Evolutionary conservation across 1,139 yeast genomes (phyloP).

Genomic region (Magnusiomyces tetraspermus): DNA sequence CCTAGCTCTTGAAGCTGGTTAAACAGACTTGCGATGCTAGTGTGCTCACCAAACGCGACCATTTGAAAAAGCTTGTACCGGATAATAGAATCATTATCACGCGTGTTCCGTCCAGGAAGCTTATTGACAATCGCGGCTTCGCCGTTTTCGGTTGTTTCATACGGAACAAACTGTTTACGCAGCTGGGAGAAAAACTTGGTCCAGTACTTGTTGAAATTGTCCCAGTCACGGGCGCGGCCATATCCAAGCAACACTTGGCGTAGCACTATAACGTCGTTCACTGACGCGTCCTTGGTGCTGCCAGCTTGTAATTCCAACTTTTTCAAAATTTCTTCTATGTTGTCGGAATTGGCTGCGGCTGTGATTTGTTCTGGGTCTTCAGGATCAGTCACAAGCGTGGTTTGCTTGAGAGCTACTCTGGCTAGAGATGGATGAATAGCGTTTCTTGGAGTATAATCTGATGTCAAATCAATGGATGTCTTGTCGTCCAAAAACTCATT

Average conservation of each 20-base stretch:
- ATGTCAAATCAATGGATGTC: conserved; percentile 21
- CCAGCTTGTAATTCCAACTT: conserved; percentile 5
- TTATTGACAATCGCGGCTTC: not conserved
- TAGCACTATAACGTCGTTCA: conserved; percentile 4
- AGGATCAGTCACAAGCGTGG: no score
- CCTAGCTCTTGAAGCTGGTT: conserved; percentile 6
- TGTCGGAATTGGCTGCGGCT: not conserved
- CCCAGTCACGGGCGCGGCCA: conserved; percentile 12
- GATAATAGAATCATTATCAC: conserved; percentile 9
- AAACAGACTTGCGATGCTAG: conserved; percentile 4
- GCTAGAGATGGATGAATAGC: conserved; percentile 21
- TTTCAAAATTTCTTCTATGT: not conserved
- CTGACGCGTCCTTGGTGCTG: conserved; percentile 1
- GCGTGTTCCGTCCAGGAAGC: conserved; percentile 5
- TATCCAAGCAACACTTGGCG: conserved; percentile 8
- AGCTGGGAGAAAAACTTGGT: conserved; percentile 3
- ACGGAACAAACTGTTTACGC: conserved; percentile 8
- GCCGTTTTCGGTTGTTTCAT: not conserved
- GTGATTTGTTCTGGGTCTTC: no score
- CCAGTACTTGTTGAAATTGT: conserved; percentile 10
- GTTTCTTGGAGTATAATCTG: conserved; percentile 21
- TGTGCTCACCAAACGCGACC: conserved; percentile 5
- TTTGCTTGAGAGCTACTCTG: conserved; percentile 8
- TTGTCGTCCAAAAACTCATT: conserved; percentile 15
- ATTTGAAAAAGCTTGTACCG: conserved; percentile 9